These are phyloP conservation scores for Psophocarpus tetragonolobus DNA, from an alignment of 306 rosid species.

Conservation along the genomic window DNA sequence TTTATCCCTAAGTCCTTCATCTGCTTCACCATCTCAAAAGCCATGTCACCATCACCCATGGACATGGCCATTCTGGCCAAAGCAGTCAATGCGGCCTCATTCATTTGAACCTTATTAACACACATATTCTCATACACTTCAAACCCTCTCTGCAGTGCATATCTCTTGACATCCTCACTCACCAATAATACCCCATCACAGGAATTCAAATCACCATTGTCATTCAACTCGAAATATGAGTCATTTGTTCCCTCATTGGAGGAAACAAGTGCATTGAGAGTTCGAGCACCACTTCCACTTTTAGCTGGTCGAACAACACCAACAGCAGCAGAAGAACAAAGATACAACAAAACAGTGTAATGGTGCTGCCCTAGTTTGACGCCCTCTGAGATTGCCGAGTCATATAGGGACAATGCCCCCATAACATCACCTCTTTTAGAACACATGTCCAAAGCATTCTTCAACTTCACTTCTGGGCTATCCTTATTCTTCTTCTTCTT, in stretches of 20 bases:
- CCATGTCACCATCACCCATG: slow-evolving; percentile 81
- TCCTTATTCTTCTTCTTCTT: slow-evolving; percentile 49
- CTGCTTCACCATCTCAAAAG: slow-evolving; percentile 85
- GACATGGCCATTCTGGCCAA: slow-evolving; percentile 98
- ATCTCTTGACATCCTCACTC: slow-evolving; percentile 67
- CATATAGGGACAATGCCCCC: slow-evolving; percentile 72
- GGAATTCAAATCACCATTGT: background rate
- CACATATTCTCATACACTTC: slow-evolving; percentile 80
- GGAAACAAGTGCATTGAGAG: slow-evolving; percentile 42
- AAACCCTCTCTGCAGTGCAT: slow-evolving; percentile 70
- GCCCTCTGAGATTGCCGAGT: slow-evolving; percentile 57
- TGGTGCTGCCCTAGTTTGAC: slow-evolving; percentile 65
- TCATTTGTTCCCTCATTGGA: slow-evolving; percentile 28
- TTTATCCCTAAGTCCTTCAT: slow-evolving; percentile 79
- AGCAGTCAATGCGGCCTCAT: slow-evolving; percentile 92
- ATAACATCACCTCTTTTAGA: slow-evolving; percentile 79
- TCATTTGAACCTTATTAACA: slow-evolving; percentile 57
- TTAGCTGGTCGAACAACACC: slow-evolving; percentile 86
- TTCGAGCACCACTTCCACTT: slow-evolving; percentile 69
- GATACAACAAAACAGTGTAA: slow-evolving; percentile 77
- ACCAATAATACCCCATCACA: slow-evolving; percentile 41
- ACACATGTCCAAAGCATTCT: slow-evolving; percentile 70
- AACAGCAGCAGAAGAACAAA: slow-evolving; percentile 89
- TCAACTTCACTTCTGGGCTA: slow-evolving; percentile 44
- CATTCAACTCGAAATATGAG: slow-evolving; percentile 16